Evolutionary conservation across 805 yeast genomes (phyloP).

Genomic region (Ogataea naganishii): DNA sequence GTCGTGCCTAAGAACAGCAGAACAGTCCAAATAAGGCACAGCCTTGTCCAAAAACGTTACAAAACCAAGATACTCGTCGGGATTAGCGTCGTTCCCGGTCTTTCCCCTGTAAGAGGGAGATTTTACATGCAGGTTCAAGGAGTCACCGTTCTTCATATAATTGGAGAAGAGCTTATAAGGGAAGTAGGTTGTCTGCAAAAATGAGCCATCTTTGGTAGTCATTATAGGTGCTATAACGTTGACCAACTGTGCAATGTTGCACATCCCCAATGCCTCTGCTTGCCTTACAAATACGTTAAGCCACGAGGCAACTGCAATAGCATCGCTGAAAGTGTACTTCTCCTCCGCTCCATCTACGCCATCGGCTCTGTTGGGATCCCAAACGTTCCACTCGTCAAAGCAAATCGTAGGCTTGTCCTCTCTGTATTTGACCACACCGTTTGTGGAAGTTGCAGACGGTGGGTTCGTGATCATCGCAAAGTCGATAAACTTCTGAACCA

Average conservation of each 20-base stretch:
- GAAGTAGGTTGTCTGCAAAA: constrained; percentile 23
- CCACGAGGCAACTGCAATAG: constrained; percentile 27
- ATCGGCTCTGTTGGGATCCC: constrained; percentile 25
- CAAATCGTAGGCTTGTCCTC: constrained; percentile 15
- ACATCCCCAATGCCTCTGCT: constrained; percentile 22
- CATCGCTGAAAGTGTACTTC: constrained; percentile 22
- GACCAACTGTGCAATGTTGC: constrained; percentile 26
- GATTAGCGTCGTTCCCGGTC: constrained; percentile 15
- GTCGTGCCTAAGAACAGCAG: constrained; percentile 17
- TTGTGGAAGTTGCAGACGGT: constrained; percentile 5
- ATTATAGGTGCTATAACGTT: constrained; percentile 28
- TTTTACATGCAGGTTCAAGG: constrained; percentile 22
- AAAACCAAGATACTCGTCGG: constrained; percentile 4
- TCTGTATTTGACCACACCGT: constrained; percentile 4
- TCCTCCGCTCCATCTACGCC: constrained; percentile 25
- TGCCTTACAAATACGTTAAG: constrained; percentile 25
- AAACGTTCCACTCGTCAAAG: constrained; percentile 29
- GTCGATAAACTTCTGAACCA: constrained; percentile 19
- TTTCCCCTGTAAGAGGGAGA: constrained; percentile 19
- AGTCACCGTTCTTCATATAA: constrained; percentile 22
- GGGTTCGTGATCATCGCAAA: constrained; percentile 18
- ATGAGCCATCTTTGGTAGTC: constrained; percentile 17
- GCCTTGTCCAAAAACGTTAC: constrained; percentile 4
- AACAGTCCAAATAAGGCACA: constrained; percentile 19
- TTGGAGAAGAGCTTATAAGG: constrained; percentile 21